A percentile compares a stretch with the other conserved stretches of the same genome.
Conservation (phyloP, 768 basidiomycete species). For the Pleurotus salmoneostramineus region DNA sequence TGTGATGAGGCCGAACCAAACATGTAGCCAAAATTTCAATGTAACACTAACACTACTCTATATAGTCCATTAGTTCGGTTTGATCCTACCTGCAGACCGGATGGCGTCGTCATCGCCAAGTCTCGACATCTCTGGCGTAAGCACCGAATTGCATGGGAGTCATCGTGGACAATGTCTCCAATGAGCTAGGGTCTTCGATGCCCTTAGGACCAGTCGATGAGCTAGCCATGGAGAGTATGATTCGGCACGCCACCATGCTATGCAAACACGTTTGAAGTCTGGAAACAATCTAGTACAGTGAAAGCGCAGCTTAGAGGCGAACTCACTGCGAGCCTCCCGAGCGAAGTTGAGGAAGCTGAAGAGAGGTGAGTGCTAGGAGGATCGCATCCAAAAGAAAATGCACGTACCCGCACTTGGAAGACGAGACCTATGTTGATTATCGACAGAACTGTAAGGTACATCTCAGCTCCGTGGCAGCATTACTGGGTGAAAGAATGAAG, state of each 20-base stretch:
- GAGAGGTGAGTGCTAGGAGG: background rate
- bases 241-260: constrained; percentile 16
- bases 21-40: too few species aligned
- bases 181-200: background rate
- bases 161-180: background rate
- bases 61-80: too few species aligned
- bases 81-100: too few species aligned
- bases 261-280: constrained; percentile 17
- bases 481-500: background rate
- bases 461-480: background rate
- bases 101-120: too few species aligned
- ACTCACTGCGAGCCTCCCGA: constrained; percentile 15
- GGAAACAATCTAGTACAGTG: background rate
- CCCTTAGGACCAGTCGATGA: constrained; percentile 3
- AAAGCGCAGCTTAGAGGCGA: background rate
- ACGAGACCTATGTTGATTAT: constrained; percentile 16
- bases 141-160: background rate
- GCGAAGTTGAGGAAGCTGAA: constrained; percentile 14
- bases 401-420: constrained; percentile 11
- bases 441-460: constrained; percentile 8
- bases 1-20: background rate
- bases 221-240: constrained; percentile 12
- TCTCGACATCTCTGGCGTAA: background rate
- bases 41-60: too few species aligned
- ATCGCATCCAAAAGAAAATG: background rate